These are phyloP conservation scores for Oryza meridionalis DNA, from an alignment of 176 grass and related monocot species.

Conservation along the genomic window DNA sequence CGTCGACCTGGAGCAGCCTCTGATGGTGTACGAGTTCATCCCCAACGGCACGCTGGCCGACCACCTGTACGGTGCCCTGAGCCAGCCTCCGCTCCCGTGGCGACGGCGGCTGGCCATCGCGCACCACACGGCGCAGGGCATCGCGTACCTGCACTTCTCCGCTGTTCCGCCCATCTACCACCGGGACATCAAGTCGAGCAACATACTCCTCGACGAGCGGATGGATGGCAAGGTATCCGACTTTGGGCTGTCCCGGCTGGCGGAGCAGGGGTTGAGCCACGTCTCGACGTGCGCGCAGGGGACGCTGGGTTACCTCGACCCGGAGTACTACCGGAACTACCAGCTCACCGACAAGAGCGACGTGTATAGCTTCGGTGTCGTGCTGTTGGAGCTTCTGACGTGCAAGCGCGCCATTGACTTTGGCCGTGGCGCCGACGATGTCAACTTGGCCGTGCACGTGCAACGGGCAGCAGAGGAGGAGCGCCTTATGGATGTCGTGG, in stretches of 20 bases:
- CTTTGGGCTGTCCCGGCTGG: constrained; percentile 75
- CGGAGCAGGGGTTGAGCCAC: constrained; percentile 73
- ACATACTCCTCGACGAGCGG: constrained; percentile 74
- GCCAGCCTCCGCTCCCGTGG: constrained; percentile 54
- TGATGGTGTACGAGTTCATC: constrained; percentile 91
- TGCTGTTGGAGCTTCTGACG: constrained; percentile 75
- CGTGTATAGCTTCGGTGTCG: constrained; percentile 73
- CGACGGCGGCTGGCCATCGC: constrained; percentile 61
- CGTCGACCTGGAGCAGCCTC: constrained; percentile 71
- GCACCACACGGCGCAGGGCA: constrained; percentile 66
- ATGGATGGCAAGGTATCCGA: constrained; percentile 76
- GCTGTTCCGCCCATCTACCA: constrained; percentile 82
- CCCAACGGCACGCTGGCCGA: constrained; percentile 71
- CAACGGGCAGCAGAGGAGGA: constrained; percentile 55
- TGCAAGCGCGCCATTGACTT: constrained; percentile 82
- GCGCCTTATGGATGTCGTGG: constrained; percentile 58
- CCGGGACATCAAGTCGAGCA: constrained; percentile 85
- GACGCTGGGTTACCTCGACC: constrained; percentile 77
- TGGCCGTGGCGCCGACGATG: constrained; percentile 56
- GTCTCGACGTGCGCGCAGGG: constrained; percentile 86
- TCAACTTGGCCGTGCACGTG: constrained; percentile 70
- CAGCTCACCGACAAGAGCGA: constrained; percentile 88
- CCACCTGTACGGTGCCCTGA: constrained; percentile 53
- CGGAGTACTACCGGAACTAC: constrained; percentile 87
- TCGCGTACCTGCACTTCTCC: constrained; percentile 79